Evolutionary conservation across 305 asterid species (phyloP).

Genomic region (Stenogyne calaminthoides): DNA sequence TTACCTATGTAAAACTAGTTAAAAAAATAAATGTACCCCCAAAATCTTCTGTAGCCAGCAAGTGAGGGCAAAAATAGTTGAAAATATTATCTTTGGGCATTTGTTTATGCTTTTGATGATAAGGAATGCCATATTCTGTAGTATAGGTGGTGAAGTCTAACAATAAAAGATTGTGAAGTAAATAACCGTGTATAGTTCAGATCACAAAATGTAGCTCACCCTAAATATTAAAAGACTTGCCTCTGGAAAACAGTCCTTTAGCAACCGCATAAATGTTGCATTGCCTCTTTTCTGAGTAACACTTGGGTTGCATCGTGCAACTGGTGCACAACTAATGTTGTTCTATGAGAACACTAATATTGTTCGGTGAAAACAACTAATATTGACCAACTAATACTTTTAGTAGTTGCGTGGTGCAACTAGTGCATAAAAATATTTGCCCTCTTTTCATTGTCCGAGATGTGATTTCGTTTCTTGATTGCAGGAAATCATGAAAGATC

Average conservation of each 20-base stretch:
- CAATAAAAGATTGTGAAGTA: neutral
- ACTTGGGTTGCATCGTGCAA: too few species aligned
- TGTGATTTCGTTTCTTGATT: neutral
- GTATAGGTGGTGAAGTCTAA: neutral
- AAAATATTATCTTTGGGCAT: neutral
- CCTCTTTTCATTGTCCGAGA: neutral
- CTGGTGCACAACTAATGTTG: too few species aligned
- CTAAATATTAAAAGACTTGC: too few species aligned
- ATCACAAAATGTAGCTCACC: neutral
- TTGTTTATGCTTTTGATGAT: neutral
- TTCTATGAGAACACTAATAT: too few species aligned
- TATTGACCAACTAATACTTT: too few species aligned
- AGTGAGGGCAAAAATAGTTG: neutral
- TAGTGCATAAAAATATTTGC: too few species aligned
- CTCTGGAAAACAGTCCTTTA: too few species aligned
- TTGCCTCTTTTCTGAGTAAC: neutral
- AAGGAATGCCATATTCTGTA: neutral
- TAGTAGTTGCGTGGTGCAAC: too few species aligned
- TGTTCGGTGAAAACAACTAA: too few species aligned
- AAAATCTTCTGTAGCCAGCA: neutral
- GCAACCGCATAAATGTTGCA: too few species aligned
- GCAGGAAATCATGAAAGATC: slow-evolving; percentile 96
- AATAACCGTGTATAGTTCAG: neutral
- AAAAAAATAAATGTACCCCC: neutral
- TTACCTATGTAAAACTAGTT: neutral